These are phyloP conservation scores for Zoysia japonica DNA, from an alignment of 176 grass and related monocot species.

Conservation along the genomic window DNA sequence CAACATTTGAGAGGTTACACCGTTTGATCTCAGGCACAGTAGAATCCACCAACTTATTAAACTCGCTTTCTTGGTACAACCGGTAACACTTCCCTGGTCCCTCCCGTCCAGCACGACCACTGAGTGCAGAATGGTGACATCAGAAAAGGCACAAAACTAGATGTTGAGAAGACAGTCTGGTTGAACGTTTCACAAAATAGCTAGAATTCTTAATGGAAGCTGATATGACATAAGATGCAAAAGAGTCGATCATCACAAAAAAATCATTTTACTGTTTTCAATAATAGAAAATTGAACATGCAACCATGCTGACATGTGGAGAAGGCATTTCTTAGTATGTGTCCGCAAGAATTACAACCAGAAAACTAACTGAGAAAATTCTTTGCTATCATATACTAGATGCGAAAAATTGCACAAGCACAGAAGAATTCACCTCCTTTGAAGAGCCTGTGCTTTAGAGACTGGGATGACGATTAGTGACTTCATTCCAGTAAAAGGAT, in stretches of 20 bases:
- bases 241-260: neutral
- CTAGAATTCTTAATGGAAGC: neutral
- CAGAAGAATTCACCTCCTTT: conserved; percentile 62
- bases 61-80: conserved; percentile 85
- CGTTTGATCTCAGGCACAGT: conserved; percentile 93
- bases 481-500: conserved; percentile 93
- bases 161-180: neutral
- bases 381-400: neutral
- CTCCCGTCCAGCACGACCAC: conserved; percentile 86
- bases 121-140: conserved; percentile 35
- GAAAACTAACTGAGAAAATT: neutral
- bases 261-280: neutral
- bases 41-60: conserved; percentile 73
- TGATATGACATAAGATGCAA: conserved; percentile 15
- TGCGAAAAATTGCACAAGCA: conserved; percentile 7
- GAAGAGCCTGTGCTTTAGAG: conserved; percentile 95
- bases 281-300: neutral
- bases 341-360: too few species aligned
- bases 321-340: too few species aligned
- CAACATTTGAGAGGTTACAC: conserved; percentile 92
- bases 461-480: conserved; percentile 83
- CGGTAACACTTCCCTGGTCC: conserved; percentile 84
- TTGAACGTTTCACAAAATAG: neutral
- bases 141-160: neutral
- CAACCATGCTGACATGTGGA: neutral